phyloP scores from a whole-genome alignment of 352 stramenopile species.

The Globisporangium apiculatum region DNA sequence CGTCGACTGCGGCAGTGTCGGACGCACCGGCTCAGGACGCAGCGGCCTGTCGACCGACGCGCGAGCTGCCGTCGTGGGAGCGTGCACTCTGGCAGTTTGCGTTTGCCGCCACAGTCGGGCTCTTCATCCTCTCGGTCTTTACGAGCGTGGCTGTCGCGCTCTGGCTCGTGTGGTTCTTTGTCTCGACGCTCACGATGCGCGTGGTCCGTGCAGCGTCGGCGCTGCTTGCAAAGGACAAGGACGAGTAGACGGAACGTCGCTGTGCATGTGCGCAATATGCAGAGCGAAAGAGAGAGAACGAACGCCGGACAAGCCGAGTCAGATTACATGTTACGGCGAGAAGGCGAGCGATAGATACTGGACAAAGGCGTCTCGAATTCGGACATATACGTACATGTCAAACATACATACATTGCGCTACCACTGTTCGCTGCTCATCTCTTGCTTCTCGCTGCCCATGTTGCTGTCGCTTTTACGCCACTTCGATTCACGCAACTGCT shows the following conservation, averaged over 20 bases:
- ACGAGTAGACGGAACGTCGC: conserved; percentile 6
- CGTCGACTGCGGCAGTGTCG: conserved; percentile 35
- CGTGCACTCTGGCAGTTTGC: conserved; percentile 31
- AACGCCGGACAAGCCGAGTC: too few species aligned
- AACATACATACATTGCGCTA: too few species aligned
- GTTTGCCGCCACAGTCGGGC: conserved; percentile 26
- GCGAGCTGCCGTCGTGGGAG: conserved; percentile 23
- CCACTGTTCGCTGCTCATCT: too few species aligned
- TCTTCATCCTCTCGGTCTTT: conserved; percentile 46
- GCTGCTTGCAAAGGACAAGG: conserved; percentile 8
- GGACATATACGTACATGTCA: too few species aligned
- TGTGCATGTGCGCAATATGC: not conserved
- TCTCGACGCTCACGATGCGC: conserved; percentile 29
- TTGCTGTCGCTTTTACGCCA: too few species aligned
- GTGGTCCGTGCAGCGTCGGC: conserved; percentile 3
- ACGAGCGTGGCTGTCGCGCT: conserved; percentile 45
- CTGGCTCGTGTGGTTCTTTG: conserved; percentile 57
- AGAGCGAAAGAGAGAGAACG: not conserved
- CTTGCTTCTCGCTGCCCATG: too few species aligned
- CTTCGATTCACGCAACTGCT: too few species aligned
- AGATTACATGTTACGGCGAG: too few species aligned
- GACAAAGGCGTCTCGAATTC: too few species aligned
- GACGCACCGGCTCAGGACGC: conserved; percentile 37
- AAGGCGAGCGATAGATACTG: too few species aligned
- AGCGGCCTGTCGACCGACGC: conserved; percentile 34